Evolutionary conservation across 768 basidiomycete genomes (phyloP), one percentile per base, ranked within the genome.

Genomic region (Tulasnella sp.): DNA sequence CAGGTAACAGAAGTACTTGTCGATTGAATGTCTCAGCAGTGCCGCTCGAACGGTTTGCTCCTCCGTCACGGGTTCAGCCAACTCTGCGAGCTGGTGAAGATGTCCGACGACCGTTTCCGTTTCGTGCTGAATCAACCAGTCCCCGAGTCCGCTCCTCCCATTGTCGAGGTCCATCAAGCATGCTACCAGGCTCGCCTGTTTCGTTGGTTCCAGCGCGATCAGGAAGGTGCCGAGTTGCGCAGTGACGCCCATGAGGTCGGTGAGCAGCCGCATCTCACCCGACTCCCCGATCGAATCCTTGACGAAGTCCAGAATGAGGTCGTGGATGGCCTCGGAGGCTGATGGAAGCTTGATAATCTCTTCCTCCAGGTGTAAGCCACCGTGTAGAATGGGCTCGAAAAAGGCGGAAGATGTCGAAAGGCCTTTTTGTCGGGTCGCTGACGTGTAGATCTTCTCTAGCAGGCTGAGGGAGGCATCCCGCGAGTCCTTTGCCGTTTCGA

Each of bases 221-320:
- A 80, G 42, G 73, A 80, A 80, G 24, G 41, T 34, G n/a, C n/a
- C 44, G 8, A 80, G 73, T 54, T 80, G 41, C 34, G 78, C 24
- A 41, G 40, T 42, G 7, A 80, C 40, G 9, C 14, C 78, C 40
- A 73, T 58, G 72, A 80, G 34, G 22, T 58, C 73, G 11, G 31
- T 28, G 18, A 74, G 34, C 40, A 69, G 8, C 48, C 40, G 41
- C 37, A 40, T 31, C 40, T 78, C 54, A 22, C 12, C 31, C 14
- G 58, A 41, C n/a, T 78, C 77, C 18, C 58, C 77, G 41, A 80
- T 34, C 12, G 54, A n/a, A 44, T 80, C 31, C 24, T 34, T 44
- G 34, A 69, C 34, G 28, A 46, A 44, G 28, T 69, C 64, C 40
- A 41, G 41, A 44, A 80, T 20, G n/a, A 50, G 34, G 44, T 74